Evolutionary conservation across 768 basidiomycete genomes (phyloP).

Genomic region (Tricholoma hemisulphureum): DNA sequence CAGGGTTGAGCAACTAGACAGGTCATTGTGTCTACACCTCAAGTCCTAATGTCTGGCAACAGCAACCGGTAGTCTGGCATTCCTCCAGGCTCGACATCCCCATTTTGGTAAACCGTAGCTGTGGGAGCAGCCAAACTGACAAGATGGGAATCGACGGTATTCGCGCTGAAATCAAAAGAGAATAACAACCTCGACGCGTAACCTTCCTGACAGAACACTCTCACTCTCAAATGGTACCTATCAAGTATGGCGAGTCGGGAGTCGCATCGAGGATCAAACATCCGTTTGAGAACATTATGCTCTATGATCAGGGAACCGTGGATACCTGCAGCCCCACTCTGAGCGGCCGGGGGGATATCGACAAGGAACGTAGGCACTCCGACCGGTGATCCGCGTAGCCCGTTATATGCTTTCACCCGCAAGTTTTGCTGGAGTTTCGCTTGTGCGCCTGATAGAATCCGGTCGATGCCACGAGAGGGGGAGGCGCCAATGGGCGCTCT

Average conservation of each 20-base stretch:
- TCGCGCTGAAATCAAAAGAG: not conserved
- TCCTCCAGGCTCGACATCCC: slow-evolving; percentile 71
- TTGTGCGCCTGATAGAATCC: slow-evolving; percentile 57
- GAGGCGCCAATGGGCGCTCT: slow-evolving; percentile 53
- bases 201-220: slow-evolving; percentile 75
- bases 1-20: not conserved
- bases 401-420: slow-evolving; percentile 56
- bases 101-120: slow-evolving; percentile 71
- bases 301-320: slow-evolving; percentile 72
- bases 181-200: slow-evolving; percentile 53
- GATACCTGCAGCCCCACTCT: slow-evolving; percentile 54
- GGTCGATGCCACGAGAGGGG: slow-evolving; percentile 60
- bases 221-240: slow-evolving; percentile 71
- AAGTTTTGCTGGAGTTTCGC: slow-evolving; percentile 64
- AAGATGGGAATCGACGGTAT: not conserved
- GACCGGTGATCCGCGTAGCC: slow-evolving; percentile 51
- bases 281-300: slow-evolving; percentile 77
- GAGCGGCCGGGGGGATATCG: slow-evolving; percentile 68
- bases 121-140: slow-evolving; percentile 71
- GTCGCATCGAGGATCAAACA: slow-evolving; percentile 67
- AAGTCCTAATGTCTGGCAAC: slow-evolving; percentile 15
- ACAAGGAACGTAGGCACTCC: slow-evolving; percentile 70
- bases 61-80: slow-evolving; percentile 60
- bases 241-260: slow-evolving; percentile 64
- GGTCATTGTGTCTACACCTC: not conserved